Evolutionary conservation across 306 rosid species (phyloP).

Genomic region (Gastrolobium villosum): DNA sequence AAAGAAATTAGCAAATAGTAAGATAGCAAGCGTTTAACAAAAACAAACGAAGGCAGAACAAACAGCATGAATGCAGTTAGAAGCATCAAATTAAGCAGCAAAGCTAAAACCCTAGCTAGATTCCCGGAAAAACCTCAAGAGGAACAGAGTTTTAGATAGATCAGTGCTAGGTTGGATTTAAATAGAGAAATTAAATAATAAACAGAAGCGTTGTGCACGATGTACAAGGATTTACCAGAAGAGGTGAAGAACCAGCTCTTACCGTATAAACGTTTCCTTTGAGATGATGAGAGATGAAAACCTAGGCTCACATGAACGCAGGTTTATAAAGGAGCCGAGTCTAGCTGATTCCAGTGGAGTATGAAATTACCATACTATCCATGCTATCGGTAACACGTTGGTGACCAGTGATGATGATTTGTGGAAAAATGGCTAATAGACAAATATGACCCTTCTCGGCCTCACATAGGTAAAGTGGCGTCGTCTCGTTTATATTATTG

Average conservation of each 20-base stretch:
- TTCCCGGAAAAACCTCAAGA: slow-evolving; percentile 27
- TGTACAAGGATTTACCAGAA: neutral
- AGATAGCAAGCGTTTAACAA: neutral
- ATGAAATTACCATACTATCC: slow-evolving; percentile 53
- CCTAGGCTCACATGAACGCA: slow-evolving; percentile 47
- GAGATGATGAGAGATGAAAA: slow-evolving; percentile 48
- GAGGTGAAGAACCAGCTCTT: slow-evolving; percentile 45
- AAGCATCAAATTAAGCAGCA: neutral
- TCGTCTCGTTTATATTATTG: no score
- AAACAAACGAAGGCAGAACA: neutral
- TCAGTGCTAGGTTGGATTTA: neutral
- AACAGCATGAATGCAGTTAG: neutral
- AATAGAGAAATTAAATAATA: neutral
- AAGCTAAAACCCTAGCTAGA: slow-evolving; percentile 66
- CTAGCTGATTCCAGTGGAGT: slow-evolving; percentile 43
- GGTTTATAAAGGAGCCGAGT: slow-evolving; percentile 21
- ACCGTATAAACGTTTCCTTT: slow-evolving; percentile 58
- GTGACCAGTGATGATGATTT: neutral
- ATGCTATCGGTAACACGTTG: slow-evolving; percentile 26
- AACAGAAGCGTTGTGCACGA: neutral
- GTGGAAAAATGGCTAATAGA: neutral
- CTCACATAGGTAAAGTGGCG: no score
- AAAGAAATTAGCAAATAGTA: neutral
- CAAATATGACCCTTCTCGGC: neutral
- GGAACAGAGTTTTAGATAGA: neutral